These are phyloP conservation scores for Emergomyces orientalis DNA, from an alignment of 2,329 filamentous ascomycete species.

Conservation along the genomic window DNA sequence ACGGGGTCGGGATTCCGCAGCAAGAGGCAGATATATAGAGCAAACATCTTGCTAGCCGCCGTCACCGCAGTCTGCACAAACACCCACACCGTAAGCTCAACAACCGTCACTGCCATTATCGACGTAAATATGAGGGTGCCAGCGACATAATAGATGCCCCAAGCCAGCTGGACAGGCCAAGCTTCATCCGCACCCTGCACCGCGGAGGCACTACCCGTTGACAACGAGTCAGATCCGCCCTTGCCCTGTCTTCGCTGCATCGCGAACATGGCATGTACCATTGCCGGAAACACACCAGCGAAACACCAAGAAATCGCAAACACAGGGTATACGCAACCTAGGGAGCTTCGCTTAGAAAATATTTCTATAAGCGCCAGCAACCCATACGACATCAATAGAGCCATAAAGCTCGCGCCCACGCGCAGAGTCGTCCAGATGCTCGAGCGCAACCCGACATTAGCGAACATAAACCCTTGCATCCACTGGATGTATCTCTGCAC, in stretches of 20 bases:
- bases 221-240: conserved; percentile 1
- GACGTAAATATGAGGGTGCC: conserved; percentile 26
- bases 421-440: conserved; percentile 6
- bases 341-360: conserved; percentile 24
- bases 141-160: conserved; percentile 27
- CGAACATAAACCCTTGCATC: conserved; percentile 6
- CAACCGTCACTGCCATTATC: conserved; percentile 28
- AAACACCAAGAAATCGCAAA: conserved; percentile 24
- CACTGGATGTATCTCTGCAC: conserved; percentile 10
- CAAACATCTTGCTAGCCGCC: conserved; percentile 23
- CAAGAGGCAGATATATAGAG: conserved; percentile 12
- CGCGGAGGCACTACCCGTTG: conserved; percentile 7
- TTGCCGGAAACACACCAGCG: conserved; percentile 17
- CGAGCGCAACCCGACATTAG: conserved; percentile 2
- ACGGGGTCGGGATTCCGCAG: conserved; percentile 1
- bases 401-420: neutral
- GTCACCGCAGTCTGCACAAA: conserved; percentile 18
- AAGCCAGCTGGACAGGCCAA: conserved; percentile 25
- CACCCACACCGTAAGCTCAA: conserved; percentile 26
- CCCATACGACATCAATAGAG: conserved; percentile 16
- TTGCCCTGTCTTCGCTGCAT: conserved; percentile 2
- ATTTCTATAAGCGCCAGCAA: conserved; percentile 22
- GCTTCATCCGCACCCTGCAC: conserved; percentile 23
- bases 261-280: conserved; percentile 19
- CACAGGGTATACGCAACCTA: conserved; percentile 25